phyloP scores from a whole-genome alignment of 805 yeast species.

The Starmerella floris region DNA sequence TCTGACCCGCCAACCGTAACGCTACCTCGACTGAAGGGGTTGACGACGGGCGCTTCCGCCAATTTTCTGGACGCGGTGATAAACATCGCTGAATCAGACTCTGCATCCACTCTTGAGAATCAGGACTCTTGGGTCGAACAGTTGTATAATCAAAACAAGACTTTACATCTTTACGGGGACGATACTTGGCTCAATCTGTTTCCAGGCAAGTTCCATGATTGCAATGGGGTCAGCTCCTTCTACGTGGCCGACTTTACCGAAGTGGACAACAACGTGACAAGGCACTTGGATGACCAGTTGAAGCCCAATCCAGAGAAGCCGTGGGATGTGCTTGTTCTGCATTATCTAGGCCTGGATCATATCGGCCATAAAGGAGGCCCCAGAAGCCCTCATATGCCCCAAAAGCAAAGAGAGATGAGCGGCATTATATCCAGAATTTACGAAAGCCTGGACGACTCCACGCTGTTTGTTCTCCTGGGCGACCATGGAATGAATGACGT shows the following conservation, averaged over 20 bases:
- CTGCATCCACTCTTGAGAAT: conserved; percentile 48
- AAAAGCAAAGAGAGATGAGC: conserved; percentile 82
- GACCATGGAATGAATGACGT: conserved; percentile 91
- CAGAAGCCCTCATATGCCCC: conserved; percentile 59
- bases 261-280: conserved; percentile 84
- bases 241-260: conserved; percentile 91
- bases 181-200: conserved; percentile 94
- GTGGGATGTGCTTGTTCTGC: conserved; percentile 84
- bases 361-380: conserved; percentile 98
- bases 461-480: conserved; percentile 70
- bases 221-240: conserved; percentile 85
- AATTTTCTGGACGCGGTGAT: conserved; percentile 86
- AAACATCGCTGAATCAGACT: conserved; percentile 84
- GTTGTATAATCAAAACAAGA: conserved; percentile 33
- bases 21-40: conserved; percentile 64
- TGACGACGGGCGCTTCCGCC: conserved; percentile 83
- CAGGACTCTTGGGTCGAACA: conserved; percentile 87
- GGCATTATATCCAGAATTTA: conserved; percentile 42
- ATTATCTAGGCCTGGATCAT: conserved; percentile 88
- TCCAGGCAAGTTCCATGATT: conserved; percentile 49
- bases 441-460: conserved; percentile 31
- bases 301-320: conserved; percentile 18
- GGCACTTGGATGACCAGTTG: conserved; percentile 61
- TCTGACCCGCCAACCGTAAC: conserved; percentile 97
- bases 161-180: conserved; percentile 81